These are phyloP conservation scores for Aphanomyces astaci DNA, from an alignment of 352 stramenopile genomes.

Conservation along the genomic window DNA sequence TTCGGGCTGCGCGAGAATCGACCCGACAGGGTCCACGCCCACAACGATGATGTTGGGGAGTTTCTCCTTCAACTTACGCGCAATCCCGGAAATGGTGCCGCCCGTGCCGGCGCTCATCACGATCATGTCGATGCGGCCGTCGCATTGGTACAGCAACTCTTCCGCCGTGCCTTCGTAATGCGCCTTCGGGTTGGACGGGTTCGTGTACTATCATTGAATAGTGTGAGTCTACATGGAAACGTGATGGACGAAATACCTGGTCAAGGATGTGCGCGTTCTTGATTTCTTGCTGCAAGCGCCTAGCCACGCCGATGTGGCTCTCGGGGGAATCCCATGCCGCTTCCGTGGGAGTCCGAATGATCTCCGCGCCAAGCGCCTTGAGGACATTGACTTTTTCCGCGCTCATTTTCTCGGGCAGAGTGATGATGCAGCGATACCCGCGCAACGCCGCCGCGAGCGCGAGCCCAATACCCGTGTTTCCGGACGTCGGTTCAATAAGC, in stretches of 20 bases:
- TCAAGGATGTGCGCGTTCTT: conserved; percentile 93
- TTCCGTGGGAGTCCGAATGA: conserved; percentile 93
- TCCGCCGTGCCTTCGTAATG: conserved; percentile 93
- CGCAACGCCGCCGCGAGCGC: conserved; percentile 94
- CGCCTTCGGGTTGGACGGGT: conserved; percentile 90
- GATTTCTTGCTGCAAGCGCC: conserved; percentile 85
- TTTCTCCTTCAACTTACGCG: conserved; percentile 90
- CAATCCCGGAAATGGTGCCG: conserved; percentile 91
- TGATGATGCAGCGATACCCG: conserved; percentile 92
- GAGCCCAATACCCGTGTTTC: conserved; percentile 96
- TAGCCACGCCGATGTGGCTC: conserved; percentile 90
- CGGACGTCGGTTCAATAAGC: conserved; percentile 96
- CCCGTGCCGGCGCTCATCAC: conserved; percentile 92
- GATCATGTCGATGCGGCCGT: conserved; percentile 92
- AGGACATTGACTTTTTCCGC: conserved; percentile 94
- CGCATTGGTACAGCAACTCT: conserved; percentile 89
- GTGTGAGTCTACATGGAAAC: background rate
- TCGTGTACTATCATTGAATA: conserved; percentile 61
- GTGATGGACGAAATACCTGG: conserved; percentile 35
- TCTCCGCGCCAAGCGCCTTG: conserved; percentile 91
- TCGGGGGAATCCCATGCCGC: conserved; percentile 93
- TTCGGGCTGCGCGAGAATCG: conserved; percentile 88
- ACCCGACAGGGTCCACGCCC: conserved; percentile 86
- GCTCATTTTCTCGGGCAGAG: conserved; percentile 91
- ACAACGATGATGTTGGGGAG: conserved; percentile 81